Percentiles rank a stretch among this genome's conserved stretches.
Evolutionary conservation across 1,284 basidiomycete genomes (phyloP).

Genomic region (Phellopilus nigrolimitatus): DNA sequence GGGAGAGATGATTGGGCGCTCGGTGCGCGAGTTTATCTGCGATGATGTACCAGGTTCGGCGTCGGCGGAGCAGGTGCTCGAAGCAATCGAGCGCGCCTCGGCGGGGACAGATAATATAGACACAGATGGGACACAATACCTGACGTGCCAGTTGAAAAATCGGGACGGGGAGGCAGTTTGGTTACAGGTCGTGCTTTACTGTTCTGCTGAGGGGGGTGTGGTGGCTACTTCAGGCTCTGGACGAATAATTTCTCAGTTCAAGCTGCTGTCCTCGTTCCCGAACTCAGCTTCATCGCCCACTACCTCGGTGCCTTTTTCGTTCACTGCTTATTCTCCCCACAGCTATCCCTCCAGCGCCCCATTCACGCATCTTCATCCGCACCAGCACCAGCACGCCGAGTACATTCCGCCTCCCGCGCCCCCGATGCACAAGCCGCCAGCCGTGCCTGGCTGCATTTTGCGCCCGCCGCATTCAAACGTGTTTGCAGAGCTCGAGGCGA

Average conservation of each 20-base stretch:
- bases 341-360: too few relatives aligned
- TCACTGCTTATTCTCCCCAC: neutral
- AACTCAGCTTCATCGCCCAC: neutral
- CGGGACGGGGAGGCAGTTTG: conserved; percentile 32
- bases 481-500: conserved; percentile 69
- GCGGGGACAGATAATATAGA: conserved; percentile 20
- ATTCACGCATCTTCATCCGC: too few relatives aligned
- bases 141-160: conserved; percentile 31
- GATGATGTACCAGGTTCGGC: conserved; percentile 17
- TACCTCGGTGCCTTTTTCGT: neutral
- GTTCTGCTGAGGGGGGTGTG: conserved; percentile 17
- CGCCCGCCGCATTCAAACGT: conserved; percentile 37
- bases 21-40: conserved; percentile 47
- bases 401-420: too few relatives aligned
- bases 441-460: neutral
- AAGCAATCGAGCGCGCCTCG: conserved; percentile 19
- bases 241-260: conserved; percentile 25
- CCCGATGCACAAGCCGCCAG: too few relatives aligned
- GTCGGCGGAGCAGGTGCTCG: conserved; percentile 26
- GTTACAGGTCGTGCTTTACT: conserved; percentile 38
- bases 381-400: too few relatives aligned
- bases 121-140: conserved; percentile 24
- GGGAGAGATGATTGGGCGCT: conserved; percentile 66
- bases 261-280: neutral
- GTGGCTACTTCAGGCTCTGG: neutral